Base-by-base conservation (phyloP, 768 basidiomycete species). In the Phlebiopsis gigantea region DNA sequence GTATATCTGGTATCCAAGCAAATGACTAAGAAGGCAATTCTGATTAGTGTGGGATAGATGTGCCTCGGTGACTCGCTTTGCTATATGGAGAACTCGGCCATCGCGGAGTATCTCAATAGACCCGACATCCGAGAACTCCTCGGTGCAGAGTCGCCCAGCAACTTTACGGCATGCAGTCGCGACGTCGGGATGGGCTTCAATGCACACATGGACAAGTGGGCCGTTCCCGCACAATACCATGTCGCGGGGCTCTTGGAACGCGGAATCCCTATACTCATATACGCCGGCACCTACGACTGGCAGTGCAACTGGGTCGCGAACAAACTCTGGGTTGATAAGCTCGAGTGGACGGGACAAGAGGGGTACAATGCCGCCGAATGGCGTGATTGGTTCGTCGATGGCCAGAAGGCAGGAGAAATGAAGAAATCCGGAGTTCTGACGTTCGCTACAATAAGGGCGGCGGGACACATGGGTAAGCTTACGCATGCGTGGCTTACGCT, bases 221-320 rank as follows among this genome's bases (percentile, higher is more conserved):
- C 68, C 12, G 71, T 74, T 14, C 76, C 80, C 58, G 77, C 86
- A 43, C 77, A 85, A 69, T 71, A 83, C 72, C 85, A 89, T 65
- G 82, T 89, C 57, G 75, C 82, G 0, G 79, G 77, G 0, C 79
- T 93, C 39, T 79, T 93, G 8, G 89, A 93, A 57, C 79, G 88
- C n/a, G 86, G 85, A 0, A 71, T 94, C 19, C 80, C 84, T 5
- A 73, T 90, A 31, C 76, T 93, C 42, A 83, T 87, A 46, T 90
- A 90, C 60, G 84, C 84, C 0, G 87, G 87, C 19, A 85, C 82
- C 44, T 85, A 84, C 60, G 86, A 88, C 63, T 89, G 86, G 85
- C 85, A 85, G 59, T 90, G 88, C 66, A 88, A 90, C 66, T 88
- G 83, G 81, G 71, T 88, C 26, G 84, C 85, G 15, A 93, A 92